Evolutionary conservation across 2,329 filamentous ascomycete species (phyloP), one percentile per base, ranked within the genome.

Genomic region (Trichocomaceae sp.): DNA sequence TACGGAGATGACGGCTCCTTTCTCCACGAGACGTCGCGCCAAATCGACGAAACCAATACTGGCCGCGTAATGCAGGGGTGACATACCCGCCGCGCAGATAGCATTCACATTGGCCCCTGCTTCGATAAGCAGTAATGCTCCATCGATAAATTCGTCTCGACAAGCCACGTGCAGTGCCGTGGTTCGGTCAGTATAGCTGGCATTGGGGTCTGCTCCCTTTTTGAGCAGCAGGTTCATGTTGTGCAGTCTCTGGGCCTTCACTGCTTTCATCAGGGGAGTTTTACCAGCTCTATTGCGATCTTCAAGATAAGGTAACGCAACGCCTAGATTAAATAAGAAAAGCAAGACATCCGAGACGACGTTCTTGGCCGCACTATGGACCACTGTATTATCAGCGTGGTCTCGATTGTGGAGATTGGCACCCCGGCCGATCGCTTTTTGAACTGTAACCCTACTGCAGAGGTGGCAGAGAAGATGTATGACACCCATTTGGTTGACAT

Each of bases 341-440:
- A 5, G n/a, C 12, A 57, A 22, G 19, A 57, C 46, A 8, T 12
- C 37, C 13, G 26, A 19, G 17, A 44, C 15, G 9, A 39, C 20
- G 23, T 53, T 57, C 13, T 20, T 44, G 35, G 50, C 55, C 13
- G 50, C 50, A 22, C 17, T 13, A 35, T 53, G 50, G 7, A 57
- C 35, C n/a, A 53, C 8, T 12, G 31, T 52, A 33, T 42, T 45
- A 12, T 39, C 23, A 8, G 10, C 6, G 15, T 39, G n/a, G 10
- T 31, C 37, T 12, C 23, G 20, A 10, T 41, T 26, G 17, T 39
- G 17, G 19, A 50, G 39, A 5, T 57, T 45, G 12, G 39, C 45
- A 23, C 55, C 50, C 15, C 26, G 29, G 12, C 37, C 8, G 9
- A 57, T 19, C n/a, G 33, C 46, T n/a, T 35, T 20, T 15, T 42